Conservation (phyloP, 2,329 filamentous ascomycete species). For the Ophiostoma novo-ulmi region DNA sequence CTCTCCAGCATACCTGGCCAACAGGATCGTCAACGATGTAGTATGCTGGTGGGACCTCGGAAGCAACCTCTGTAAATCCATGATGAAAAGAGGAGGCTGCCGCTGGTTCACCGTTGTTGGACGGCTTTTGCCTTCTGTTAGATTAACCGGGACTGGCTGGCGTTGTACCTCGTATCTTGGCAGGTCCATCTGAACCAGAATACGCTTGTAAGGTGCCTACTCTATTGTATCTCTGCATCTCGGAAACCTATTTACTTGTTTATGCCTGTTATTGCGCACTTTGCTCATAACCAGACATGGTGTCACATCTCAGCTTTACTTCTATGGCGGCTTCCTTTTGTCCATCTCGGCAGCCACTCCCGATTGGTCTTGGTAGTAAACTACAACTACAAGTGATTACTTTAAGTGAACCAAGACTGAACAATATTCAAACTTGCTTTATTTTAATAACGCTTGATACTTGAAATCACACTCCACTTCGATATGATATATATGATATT, state of each 20-base stretch:
- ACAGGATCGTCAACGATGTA: neutral
- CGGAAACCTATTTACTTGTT: neutral
- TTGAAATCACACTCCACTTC: neutral
- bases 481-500: neutral
- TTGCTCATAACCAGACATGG: neutral
- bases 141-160: neutral
- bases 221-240: neutral
- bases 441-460: neutral
- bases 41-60: neutral
- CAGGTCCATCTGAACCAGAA: neutral
- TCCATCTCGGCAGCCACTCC: conserved; percentile 3
- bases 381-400: neutral
- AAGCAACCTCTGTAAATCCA: neutral
- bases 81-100: conserved; percentile 4
- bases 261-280: neutral
- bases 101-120: neutral
- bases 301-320: neutral
- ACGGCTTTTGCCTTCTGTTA: neutral
- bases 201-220: neutral
- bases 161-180: conserved; percentile 1
- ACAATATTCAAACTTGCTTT: neutral
- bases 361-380: neutral
- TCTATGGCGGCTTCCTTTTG: neutral
- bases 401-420: neutral
- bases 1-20: no score